These are phyloP conservation scores for Babesia sp. DNA, from an alignment of 169 alveolate genomes.

Conservation along the genomic window DNA sequence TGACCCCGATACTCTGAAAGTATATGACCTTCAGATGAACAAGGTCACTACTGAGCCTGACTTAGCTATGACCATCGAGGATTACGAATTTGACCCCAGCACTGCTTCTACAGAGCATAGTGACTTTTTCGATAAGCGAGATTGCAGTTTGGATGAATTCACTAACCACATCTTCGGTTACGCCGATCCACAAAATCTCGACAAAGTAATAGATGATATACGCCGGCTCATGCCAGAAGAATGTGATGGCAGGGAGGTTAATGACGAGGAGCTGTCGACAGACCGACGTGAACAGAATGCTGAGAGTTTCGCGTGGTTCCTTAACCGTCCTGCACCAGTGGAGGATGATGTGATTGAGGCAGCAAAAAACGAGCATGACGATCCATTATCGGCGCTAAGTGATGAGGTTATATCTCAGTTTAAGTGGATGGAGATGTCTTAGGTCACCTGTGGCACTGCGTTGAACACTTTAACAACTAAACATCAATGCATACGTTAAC, in stretches of 20 bases:
- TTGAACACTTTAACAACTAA: background rate
- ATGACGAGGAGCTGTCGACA: slow-evolving; percentile 6
- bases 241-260: slow-evolving; percentile 10
- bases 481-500: background rate
- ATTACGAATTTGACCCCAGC: slow-evolving; percentile 3
- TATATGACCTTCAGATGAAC: slow-evolving; percentile 8
- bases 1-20: slow-evolving; percentile 9
- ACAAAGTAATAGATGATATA: slow-evolving; percentile 35
- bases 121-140: background rate
- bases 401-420: background rate
- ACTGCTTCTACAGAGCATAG: background rate
- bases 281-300: slow-evolving; percentile 28
- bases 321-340: slow-evolving; percentile 1
- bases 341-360: background rate
- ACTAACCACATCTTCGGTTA: slow-evolving; percentile 14
- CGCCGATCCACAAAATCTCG: slow-evolving; percentile 32
- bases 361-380: background rate
- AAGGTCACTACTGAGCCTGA: slow-evolving; percentile 33
- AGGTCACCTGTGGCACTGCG: background rate
- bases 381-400: background rate
- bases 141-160: background rate
- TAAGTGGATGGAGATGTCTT: background rate
- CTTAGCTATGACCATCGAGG: background rate
- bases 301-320: slow-evolving; percentile 60
- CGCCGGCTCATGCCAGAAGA: slow-evolving; percentile 49